Evolutionary conservation across 2,329 filamentous ascomycete genomes (phyloP).

Genomic region (Byssothecium circinans): DNA sequence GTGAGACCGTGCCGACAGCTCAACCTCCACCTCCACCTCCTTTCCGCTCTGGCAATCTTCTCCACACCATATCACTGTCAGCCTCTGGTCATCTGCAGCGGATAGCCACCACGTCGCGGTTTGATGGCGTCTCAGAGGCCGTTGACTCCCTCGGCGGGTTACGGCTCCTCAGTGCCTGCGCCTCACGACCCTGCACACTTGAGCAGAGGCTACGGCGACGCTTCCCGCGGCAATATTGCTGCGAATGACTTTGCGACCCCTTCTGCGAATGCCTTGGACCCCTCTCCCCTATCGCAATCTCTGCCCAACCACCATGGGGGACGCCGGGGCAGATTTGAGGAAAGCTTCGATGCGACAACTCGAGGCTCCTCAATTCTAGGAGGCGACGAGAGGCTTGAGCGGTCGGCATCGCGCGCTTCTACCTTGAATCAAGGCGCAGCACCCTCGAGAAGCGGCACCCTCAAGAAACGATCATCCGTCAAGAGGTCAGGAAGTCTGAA

Average conservation of each 20-base stretch:
- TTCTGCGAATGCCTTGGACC: too few relatives aligned
- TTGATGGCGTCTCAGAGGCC: slow-evolving; percentile 34
- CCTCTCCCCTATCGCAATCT: slow-evolving; percentile 42
- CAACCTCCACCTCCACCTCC: too few relatives aligned
- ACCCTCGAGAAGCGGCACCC: slow-evolving; percentile 67
- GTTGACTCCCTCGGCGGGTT: slow-evolving; percentile 28
- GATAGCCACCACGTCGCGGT: too few relatives aligned
- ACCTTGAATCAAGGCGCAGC: slow-evolving; percentile 48
- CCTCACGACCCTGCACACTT: slow-evolving; percentile 42
- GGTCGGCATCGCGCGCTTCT: slow-evolving; percentile 62
- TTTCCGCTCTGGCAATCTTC: too few relatives aligned
- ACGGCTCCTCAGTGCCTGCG: slow-evolving; percentile 41
- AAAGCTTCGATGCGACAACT: slow-evolving; percentile 71
- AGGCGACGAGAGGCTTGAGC: slow-evolving; percentile 52
- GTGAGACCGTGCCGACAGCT: too few relatives aligned
- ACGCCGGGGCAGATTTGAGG: slow-evolving; percentile 60
- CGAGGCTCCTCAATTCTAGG: slow-evolving; percentile 67
- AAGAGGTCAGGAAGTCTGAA: slow-evolving; percentile 73
- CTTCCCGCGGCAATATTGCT: slow-evolving; percentile 26
- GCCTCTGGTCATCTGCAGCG: too few relatives aligned
- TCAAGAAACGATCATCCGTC: slow-evolving; percentile 86
- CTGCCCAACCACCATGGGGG: slow-evolving; percentile 22
- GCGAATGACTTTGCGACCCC: slow-evolving; percentile 45
- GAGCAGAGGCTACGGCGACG: slow-evolving; percentile 38
- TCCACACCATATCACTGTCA: too few relatives aligned